Conservation (phyloP, 1,139 yeast genomes). For the Lodderomyces oxycetoniae region DNA sequence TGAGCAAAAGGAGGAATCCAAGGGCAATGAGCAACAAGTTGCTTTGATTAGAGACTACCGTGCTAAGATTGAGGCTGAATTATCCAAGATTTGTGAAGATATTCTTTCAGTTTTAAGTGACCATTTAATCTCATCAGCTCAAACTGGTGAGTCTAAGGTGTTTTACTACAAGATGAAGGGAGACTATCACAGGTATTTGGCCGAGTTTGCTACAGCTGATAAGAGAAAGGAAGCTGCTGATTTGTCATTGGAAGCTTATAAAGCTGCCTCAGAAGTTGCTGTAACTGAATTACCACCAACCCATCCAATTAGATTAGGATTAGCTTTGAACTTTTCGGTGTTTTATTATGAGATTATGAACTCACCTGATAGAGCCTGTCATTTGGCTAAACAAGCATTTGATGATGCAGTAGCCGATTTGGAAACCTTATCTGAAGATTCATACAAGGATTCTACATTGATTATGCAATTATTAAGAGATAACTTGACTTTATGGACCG, state of each 20-base stretch:
- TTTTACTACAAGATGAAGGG: constrained; percentile 99
- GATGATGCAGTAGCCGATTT: constrained; percentile 99
- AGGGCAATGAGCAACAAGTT: constrained; percentile 88
- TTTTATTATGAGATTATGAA: constrained; percentile 97
- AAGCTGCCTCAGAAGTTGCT: constrained; percentile 94
- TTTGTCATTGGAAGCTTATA: constrained; percentile 89
- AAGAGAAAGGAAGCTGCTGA: constrained; percentile 92
- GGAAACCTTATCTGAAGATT: constrained; percentile 95
- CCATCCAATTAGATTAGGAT: constrained; percentile 96
- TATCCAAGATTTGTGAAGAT: constrained; percentile 91
- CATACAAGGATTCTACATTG: constrained; percentile 95
- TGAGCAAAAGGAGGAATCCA: constrained; percentile 96
- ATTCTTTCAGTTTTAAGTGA: constrained; percentile 81
- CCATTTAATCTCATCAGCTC: constrained; percentile 91
- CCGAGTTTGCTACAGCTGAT: constrained; percentile 90
- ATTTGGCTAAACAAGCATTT: constrained; percentile 96
- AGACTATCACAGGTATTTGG: constrained; percentile 98
- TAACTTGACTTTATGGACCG: constrained; percentile 98
- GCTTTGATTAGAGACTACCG: constrained; percentile 90
- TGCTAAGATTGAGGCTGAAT: constrained; percentile 88
- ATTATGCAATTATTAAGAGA: constrained; percentile 98
- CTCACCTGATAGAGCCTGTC: constrained; percentile 98
- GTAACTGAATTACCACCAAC: constrained; percentile 97
- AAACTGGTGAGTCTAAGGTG: constrained; percentile 95
- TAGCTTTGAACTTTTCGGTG: constrained; percentile 96